Evolutionary conservation across 495 filamentous ascomycete genomes (phyloP).

Genomic region (Aspergillus hancockii): DNA sequence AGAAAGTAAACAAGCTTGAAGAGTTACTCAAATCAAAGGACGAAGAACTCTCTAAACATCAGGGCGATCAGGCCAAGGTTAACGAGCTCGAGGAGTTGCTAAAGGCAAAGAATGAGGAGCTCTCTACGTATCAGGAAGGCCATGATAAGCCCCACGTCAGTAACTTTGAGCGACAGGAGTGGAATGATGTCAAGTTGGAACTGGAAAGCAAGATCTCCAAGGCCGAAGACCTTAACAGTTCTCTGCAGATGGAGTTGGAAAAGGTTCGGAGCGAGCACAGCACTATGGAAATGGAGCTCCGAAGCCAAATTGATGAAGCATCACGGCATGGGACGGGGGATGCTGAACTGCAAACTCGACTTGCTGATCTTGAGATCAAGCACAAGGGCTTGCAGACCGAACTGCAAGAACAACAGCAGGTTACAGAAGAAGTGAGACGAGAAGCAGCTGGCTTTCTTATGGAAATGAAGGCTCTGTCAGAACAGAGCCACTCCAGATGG

Average conservation of each 20-base stretch:
- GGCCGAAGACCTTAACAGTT: conserved; percentile 74
- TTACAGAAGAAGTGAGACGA: conserved; percentile 86
- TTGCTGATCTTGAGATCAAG: conserved; percentile 66
- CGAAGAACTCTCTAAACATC: conserved; percentile 51
- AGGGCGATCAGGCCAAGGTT: conserved; percentile 48
- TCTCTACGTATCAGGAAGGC: conserved; percentile 38
- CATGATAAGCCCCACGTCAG: conserved; percentile 50
- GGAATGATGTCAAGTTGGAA: conserved; percentile 68
- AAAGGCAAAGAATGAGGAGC: conserved; percentile 53
- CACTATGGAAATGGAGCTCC: conserved; percentile 61
- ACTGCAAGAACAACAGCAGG: conserved; percentile 70
- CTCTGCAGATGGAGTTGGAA: conserved; percentile 76
- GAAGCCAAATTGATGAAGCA: conserved; percentile 62
- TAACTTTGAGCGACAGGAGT: conserved; percentile 59
- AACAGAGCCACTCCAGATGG: conserved; percentile 73
- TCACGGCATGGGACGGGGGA: conserved; percentile 37
- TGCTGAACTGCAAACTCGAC: conserved; percentile 51
- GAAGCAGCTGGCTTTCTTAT: conserved; percentile 82
- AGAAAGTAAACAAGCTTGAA: conserved; percentile 74
- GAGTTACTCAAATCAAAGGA: conserved; percentile 57
- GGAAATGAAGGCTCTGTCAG: conserved; percentile 86
- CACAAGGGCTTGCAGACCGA: conserved; percentile 72
- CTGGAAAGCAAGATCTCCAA: conserved; percentile 79
- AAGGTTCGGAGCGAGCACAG: conserved; percentile 67
- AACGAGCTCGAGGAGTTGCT: conserved; percentile 60